A percentile compares a stretch with the other conserved stretches of the same genome.
Evolutionary conservation across 139 green algal genomes (phyloP).

Genomic region (Gonium pectorale): DNA sequence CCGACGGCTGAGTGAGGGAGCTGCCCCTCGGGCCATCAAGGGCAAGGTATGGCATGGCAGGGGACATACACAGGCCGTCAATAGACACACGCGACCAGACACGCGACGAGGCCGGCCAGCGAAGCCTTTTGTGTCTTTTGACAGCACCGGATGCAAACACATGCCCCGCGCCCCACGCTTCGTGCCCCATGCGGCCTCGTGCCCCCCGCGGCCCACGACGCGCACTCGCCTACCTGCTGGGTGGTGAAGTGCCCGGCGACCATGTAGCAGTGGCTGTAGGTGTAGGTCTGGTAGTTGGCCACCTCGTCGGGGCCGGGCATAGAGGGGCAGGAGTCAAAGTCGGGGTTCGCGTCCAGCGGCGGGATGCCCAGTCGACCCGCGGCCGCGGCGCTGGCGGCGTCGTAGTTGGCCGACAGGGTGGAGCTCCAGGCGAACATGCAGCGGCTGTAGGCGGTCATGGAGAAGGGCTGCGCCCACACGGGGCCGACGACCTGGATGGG

Average conservation of each 20-base stretch:
- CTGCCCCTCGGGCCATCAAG: too few species aligned
- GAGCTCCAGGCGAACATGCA: conserved; percentile 5
- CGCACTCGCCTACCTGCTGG: too few species aligned
- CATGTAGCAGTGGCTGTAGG: neutral
- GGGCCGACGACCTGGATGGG: neutral
- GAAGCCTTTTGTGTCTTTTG: too few species aligned
- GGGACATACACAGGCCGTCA: too few species aligned
- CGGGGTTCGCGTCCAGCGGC: neutral
- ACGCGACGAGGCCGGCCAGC: too few species aligned
- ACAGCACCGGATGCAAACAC: too few species aligned
- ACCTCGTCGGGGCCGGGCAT: neutral
- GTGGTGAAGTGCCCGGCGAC: neutral
- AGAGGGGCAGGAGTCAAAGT: neutral
- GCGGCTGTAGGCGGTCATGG: neutral
- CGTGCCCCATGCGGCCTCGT: too few species aligned
- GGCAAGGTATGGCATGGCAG: too few species aligned
- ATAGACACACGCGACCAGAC: too few species aligned
- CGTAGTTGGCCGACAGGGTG: neutral
- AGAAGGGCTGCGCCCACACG: neutral
- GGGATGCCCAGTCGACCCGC: neutral
- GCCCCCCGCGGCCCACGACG: too few species aligned
- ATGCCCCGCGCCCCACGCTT: too few species aligned
- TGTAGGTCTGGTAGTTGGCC: neutral
- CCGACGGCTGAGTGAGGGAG: too few species aligned
- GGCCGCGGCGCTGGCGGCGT: neutral